Evolutionary conservation across 1,284 basidiomycete genomes (phyloP).

Genomic region (Tilletia setariae): DNA sequence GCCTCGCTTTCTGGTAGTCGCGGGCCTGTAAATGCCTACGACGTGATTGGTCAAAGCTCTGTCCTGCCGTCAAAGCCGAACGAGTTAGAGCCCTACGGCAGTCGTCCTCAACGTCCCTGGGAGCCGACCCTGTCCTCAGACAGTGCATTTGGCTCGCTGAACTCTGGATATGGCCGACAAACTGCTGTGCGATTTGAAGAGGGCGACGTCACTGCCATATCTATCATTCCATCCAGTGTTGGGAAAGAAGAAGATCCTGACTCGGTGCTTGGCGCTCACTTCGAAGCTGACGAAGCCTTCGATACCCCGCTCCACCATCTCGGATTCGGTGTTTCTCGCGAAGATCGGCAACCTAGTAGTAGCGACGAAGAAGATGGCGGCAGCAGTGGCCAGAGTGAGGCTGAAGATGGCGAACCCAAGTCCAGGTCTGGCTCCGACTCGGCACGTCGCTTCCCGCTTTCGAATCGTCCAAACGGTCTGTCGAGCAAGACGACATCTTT

Average conservation of each 20-base stretch:
- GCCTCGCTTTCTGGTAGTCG: not conserved
- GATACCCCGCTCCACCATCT: not conserved
- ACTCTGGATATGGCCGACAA: not conserved
- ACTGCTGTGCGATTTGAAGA: not conserved
- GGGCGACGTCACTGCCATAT: slow-evolving; percentile 4
- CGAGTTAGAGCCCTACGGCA: slow-evolving; percentile 6
- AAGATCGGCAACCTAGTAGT: slow-evolving; percentile 1
- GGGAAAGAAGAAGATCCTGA: not conserved
- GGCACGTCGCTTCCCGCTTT: not conserved
- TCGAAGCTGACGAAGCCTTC: slow-evolving; percentile 6
- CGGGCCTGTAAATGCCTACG: not conserved
- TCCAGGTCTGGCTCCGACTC: not conserved
- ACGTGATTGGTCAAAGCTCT: not conserved
- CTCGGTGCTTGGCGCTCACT: not conserved
- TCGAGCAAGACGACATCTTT: slow-evolving; percentile 1
- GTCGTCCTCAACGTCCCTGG: slow-evolving; percentile 11
- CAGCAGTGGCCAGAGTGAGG: slow-evolving; percentile 12
- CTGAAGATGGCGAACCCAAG: not conserved
- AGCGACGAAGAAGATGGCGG: slow-evolving; percentile 8
- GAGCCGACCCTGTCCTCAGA: not conserved
- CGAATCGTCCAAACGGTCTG: slow-evolving; percentile 1
- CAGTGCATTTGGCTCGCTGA: not conserved
- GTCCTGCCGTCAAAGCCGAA: not conserved
- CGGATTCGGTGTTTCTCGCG: not conserved
- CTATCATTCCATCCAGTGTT: not conserved